Evolutionary conservation across 2,329 filamentous ascomycete species (phyloP), one percentile per base, ranked within the genome.

Genomic region (Pseudogymnoascus sp.): DNA sequence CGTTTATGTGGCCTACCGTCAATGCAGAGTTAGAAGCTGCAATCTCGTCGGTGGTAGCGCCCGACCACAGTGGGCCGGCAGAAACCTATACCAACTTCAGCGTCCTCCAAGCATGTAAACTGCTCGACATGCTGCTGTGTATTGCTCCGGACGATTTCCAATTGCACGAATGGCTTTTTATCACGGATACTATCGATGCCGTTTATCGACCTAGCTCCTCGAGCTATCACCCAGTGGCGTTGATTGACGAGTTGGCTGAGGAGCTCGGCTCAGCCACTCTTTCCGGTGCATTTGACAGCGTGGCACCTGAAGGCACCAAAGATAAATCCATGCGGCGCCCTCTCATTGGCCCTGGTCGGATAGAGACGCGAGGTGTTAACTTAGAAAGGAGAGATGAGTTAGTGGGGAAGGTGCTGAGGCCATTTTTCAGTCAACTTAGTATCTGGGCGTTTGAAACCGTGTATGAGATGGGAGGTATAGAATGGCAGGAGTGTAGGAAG

Each of bases 161-260:
- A 74, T 83, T 97, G n/a, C 88, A 96, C 70, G 91, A 97, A 77
- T 99, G 94, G 94, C 84, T 97, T 3, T 99, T 96, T 74, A 87
- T 99, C 61, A 96, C 92, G 1, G 94, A 99, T 74, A 97, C 93
- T 12, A 92, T 97, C 66, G 94, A 99, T 69, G 92, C 94, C 1
- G 89, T 99, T 35, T 96, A 99, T 74, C 86, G 89, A 10, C 87
- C 90, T 0, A 76, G 84, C 12, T 59, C 58, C 15, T 55, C 48
- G 13, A 78, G 80, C 60, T 87, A 87, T 76, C 82, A 86, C 64
- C 82, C 90, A 1, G 78, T 89, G 2, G 90, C 90, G 2, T 81
- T 97, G 4, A 88, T 89, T 0, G 94, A 97, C 68, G 89, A 94
- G 69, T 80, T 96, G 7, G 88, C 90, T 0, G 90, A 95, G 67